Base-by-base conservation (phyloP, 225 moss, liverwort and hornwort species). In the Lunularia cruciata region DNA sequence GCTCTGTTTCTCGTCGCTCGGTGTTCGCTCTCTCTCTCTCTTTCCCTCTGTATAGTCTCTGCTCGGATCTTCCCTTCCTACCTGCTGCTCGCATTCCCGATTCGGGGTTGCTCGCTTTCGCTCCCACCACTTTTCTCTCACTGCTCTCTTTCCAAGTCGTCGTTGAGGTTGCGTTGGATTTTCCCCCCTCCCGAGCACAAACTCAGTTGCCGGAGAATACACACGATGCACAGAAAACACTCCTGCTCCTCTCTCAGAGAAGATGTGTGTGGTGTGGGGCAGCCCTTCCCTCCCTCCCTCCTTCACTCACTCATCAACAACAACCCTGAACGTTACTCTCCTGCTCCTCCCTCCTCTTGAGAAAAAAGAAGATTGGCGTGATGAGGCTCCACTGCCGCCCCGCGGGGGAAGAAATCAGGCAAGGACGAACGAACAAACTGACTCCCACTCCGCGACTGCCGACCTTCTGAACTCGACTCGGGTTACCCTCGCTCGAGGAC, bases 1-100 rank as follows among this genome's bases (percentile, higher is more conserved):
- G 65, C 55, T 69, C 69, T 69, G 69, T 57, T 57, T 69, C 55
- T 71, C 71, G 76, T 69, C 63, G 60, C 38, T 63, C 63, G 63
- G 40, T 63, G 61, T 62, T 38, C 19, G 43, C 59, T 38, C 60
- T 35, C 37, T 22, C 37, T 37, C 38, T 37, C n/a, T 43, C 43
- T 7, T 43, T 7, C 12, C 7, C 7, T 43, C 43, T 43, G 43
- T 15, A 7, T 15, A 15, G 9, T 71, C 71, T 71, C 63, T 54
- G 60, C 38, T 63, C 63, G 63, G 40, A 43, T 63, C 38, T 62
- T 38, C 19, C 27, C 59, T 38, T 38, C n/a, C 37, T 22, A 38
- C 23, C 38, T 37, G 43, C 28, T 63, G 46, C 46, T 65, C 31
- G 46, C 64, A 1, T 46, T 45, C 64, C 45, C 38, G 43, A 46